Evolutionary conservation across 768 basidiomycete genomes (phyloP), one percentile per base, ranked within the genome.

Genomic region (Infundibulicybe gibba): DNA sequence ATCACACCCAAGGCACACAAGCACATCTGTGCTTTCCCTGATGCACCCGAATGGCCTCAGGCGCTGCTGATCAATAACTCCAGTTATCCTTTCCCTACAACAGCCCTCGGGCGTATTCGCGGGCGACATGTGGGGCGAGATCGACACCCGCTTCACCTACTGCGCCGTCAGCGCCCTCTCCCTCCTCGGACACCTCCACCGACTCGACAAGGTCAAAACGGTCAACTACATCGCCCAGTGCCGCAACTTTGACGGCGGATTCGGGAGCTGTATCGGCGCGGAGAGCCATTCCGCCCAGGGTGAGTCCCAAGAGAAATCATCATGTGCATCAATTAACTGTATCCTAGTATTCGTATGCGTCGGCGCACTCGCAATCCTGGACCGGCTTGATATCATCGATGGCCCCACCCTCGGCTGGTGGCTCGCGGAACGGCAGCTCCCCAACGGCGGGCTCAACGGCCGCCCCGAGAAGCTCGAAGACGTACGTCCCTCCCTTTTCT

Each of bases 401-500:
- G 60, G 70, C 2, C 78, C 89, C n/a, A 88, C 81, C 21, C 68
- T 97, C 1, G 87, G 74, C 2, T 94, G 91, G 87, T 98, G 97
- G 97, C 68, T 99, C 3, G 79, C 89, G 5, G 97, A 98, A 60
- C 75, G 97, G 6, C 97, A 99, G 61, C 72, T 97, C 11, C 87
- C 94, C 0, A 92, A 80, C 56, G 97, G 97, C 6, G 97, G 97
- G 0, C 69, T 99, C 49, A 98, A 98, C 54, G 97, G 95, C 0
- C 76, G 97, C n/a, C 97, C 97, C 9, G 92, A 99, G 62, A 99
- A 99, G 67, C 71, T 98, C 31, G 91, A 94, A 67, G 95, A 98
- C 61, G 97, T 95, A 55, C 55, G 84, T 74, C 6, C 19, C 21
- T 15, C 20, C 15, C 15, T 11, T 19, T 14, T 21, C 42, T 41